These are phyloP conservation scores for Leptodontidium sp. DNA, from an alignment of 2,329 filamentous ascomycete species.

Conservation along the genomic window DNA sequence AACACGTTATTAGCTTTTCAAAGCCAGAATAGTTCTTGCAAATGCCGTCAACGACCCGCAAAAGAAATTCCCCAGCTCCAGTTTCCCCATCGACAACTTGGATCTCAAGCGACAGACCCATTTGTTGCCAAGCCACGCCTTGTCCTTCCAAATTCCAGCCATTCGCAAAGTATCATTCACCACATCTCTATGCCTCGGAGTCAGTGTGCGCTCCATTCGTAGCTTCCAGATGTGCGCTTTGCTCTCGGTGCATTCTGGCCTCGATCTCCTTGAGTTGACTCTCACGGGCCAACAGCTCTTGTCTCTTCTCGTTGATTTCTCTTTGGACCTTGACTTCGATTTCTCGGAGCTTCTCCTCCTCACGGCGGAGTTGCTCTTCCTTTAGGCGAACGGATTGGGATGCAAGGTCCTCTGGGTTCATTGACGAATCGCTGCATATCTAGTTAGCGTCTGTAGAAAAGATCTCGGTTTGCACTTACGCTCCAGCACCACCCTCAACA, in stretches of 20 bases:
- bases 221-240: slow-evolving; percentile 59
- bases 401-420: slow-evolving; percentile 97
- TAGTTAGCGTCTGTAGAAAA: slow-evolving; percentile 46
- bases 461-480: slow-evolving; percentile 66
- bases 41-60: slow-evolving; percentile 47
- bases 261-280: slow-evolving; percentile 99
- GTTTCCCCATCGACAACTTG: slow-evolving; percentile 38
- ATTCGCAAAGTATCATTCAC: slow-evolving; percentile 30
- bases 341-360: slow-evolving; percentile 99
- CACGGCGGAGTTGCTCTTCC: slow-evolving; percentile 98
- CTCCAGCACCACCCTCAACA: slow-evolving; percentile 87
- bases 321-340: slow-evolving; percentile 99
- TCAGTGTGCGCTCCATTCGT: slow-evolving; percentile 43
- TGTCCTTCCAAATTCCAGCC: slow-evolving; percentile 24
- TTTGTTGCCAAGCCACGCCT: slow-evolving; percentile 29
- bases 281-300: slow-evolving; percentile 96
- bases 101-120: slow-evolving; percentile 34
- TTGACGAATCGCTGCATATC: slow-evolving; percentile 74
- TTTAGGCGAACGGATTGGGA: slow-evolving; percentile 98
- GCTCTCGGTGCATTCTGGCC: slow-evolving; percentile 92
- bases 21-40: slow-evolving; percentile 45
- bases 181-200: slow-evolving; percentile 39
- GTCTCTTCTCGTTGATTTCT: slow-evolving; percentile 99
- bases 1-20: slow-evolving; percentile 47
- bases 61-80: slow-evolving; percentile 43